Percentiles rank a stretch among this genome's conserved stretches.
These are phyloP conservation scores for Ottelia alismoides DNA, from an alignment of 106 monocot species.

Conservation along the genomic window DNA sequence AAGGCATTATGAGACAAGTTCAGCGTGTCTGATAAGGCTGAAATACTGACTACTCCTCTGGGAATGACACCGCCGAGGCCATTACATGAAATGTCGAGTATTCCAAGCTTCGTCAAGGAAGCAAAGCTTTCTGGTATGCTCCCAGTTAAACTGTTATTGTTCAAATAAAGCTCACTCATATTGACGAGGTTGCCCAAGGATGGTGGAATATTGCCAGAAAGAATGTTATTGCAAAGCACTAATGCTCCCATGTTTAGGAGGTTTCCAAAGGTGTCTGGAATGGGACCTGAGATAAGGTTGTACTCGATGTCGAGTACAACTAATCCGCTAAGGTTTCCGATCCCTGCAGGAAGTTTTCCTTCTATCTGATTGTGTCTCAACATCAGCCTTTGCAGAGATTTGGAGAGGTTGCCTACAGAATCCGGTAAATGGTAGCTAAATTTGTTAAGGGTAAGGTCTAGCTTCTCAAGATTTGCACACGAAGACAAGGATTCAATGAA, in stretches of 20 bases:
- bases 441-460: not conserved
- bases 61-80: not conserved
- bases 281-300: not conserved
- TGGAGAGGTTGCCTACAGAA: not conserved
- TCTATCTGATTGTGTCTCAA: not conserved
- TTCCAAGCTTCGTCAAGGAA: not conserved
- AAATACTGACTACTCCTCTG: not conserved
- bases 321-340: not conserved
- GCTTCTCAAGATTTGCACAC: not conserved
- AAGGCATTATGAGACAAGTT: not conserved
- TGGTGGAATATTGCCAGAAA: not conserved
- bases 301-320: not conserved
- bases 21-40: not conserved
- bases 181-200: not conserved
- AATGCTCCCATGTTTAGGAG: not conserved
- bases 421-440: not conserved
- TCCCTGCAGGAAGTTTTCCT: not conserved
- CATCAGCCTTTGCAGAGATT: not conserved
- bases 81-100: not conserved
- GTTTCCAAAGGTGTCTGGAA: not conserved
- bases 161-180: slow-evolving; percentile 1
- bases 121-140: not conserved
- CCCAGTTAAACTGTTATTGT: slow-evolving; percentile 1
- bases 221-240: not conserved
- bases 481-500: not conserved